phyloP scores from a whole-genome alignment of 768 basidiomycete species.

The Podaxis sp. region DNA sequence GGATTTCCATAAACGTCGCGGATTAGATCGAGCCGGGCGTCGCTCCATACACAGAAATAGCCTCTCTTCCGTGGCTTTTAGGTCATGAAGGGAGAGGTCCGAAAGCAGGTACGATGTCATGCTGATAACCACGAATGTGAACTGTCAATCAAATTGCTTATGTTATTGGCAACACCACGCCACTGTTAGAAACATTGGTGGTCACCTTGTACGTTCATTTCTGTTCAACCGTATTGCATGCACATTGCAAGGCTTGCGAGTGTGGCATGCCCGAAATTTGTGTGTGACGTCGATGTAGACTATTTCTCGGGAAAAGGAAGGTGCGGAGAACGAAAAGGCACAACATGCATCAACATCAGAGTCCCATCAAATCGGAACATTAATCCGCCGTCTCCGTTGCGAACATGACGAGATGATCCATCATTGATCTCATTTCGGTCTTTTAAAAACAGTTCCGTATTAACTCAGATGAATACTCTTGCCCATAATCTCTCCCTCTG shows the following conservation, averaged over 20 bases:
- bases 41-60: not conserved
- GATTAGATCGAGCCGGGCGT: not conserved
- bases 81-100: not conserved
- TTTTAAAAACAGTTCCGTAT: not conserved
- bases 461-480: not conserved
- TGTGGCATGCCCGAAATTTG: not conserved
- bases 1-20: not conserved
- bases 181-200: not conserved
- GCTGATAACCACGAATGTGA: not conserved
- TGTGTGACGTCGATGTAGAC: not conserved
- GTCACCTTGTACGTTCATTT: not conserved
- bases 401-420: not conserved
- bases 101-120: not conserved
- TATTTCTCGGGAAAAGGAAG: not conserved
- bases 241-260: not conserved
- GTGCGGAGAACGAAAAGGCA: not conserved
- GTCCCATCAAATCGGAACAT: not conserved
- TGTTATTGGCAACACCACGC: not conserved
- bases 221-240: not conserved
- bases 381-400: not conserved
- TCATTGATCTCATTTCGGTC: not conserved
- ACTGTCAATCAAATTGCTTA: not conserved
- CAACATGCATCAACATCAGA: not conserved
- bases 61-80: not conserved
- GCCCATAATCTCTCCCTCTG: not conserved